phyloP scores from a whole-genome alignment of 2,329 filamentous ascomycete genomes.

The Trichophaea hybrida region DNA sequence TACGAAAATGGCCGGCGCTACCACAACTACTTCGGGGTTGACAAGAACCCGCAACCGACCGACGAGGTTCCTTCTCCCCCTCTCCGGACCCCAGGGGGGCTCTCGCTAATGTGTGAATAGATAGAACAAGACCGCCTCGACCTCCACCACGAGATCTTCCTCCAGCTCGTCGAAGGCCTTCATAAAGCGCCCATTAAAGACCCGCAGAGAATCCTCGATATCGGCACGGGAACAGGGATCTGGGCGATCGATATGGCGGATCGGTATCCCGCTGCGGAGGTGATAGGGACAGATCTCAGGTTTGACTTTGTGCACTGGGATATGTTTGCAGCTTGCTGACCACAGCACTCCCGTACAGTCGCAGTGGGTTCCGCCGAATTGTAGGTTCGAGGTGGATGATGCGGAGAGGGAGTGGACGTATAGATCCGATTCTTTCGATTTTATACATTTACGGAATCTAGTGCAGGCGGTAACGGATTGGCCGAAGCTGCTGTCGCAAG shows the following conservation, averaged over 20 bases:
- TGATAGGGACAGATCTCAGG: slow-evolving; percentile 14
- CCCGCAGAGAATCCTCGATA: slow-evolving; percentile 36
- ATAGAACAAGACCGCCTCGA: not conserved
- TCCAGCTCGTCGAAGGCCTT: slow-evolving; percentile 36
- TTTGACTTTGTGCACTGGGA: not conserved
- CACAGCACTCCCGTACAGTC: slow-evolving; percentile 1
- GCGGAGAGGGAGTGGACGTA: slow-evolving; percentile 28
- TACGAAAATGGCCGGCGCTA: slow-evolving; percentile 33
- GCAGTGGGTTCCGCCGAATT: slow-evolving; percentile 9
- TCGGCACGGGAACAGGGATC: slow-evolving; percentile 29
- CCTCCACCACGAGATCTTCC: slow-evolving; percentile 35
- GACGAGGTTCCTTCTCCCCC: not conserved
- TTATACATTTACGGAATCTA: slow-evolving; percentile 2
- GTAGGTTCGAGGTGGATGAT: slow-evolving; percentile 31
- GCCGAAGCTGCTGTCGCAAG: not conserved
- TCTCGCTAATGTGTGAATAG: not conserved
- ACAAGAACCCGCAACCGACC: slow-evolving; percentile 1
- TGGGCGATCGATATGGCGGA: no score
- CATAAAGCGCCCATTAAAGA: slow-evolving; percentile 34
- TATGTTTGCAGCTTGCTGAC: not conserved
- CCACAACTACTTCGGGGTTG: slow-evolving; percentile 33
- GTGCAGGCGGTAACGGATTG: not conserved
- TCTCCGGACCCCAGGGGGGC: no score
- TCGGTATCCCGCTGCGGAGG: slow-evolving; percentile 26
- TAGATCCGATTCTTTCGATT: slow-evolving; percentile 8